These are phyloP conservation scores for Heteromeles arbutifolia DNA, from an alignment of 306 rosid species.

Conservation along the genomic window DNA sequence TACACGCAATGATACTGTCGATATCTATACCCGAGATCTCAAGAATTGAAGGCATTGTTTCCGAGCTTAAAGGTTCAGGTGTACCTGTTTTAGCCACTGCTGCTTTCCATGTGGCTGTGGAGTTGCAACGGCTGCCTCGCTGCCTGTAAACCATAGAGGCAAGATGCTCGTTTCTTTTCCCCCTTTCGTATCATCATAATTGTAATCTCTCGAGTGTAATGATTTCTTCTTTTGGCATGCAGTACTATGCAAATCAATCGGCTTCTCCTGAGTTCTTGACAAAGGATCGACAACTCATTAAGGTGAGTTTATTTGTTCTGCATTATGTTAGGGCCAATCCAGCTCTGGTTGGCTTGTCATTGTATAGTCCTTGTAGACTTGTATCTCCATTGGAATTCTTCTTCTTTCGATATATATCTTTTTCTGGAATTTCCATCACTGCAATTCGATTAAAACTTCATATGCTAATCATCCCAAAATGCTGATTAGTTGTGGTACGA, in stretches of 20 bases:
- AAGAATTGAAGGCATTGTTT: constrained; percentile 59
- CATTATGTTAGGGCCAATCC: constrained; percentile 9
- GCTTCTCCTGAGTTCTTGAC: constrained; percentile 9
- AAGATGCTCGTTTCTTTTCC: constrained; percentile 9
- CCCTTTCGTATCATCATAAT: background rate
- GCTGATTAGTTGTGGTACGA: background rate
- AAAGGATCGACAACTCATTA: constrained; percentile 10
- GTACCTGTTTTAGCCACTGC: constrained; percentile 51
- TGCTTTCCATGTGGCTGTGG: constrained; percentile 67
- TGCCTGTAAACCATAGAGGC: constrained; percentile 46
- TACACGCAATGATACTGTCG: constrained; percentile 84
- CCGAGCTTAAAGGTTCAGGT: constrained; percentile 71
- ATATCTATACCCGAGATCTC: constrained; percentile 70
- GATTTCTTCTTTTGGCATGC: constrained; percentile 19
- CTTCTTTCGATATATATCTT: background rate
- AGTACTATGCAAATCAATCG: background rate
- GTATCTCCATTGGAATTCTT: constrained; percentile 22
- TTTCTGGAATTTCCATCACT: background rate
- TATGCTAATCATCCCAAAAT: background rate
- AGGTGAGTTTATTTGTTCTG: constrained; percentile 24
- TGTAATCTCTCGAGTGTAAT: background rate
- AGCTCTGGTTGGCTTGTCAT: constrained; percentile 24
- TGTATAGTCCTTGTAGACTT: constrained; percentile 29
- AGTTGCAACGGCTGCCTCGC: constrained; percentile 92
- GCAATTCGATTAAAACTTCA: background rate